A percentile compares a stretch with the other conserved stretches of the same genome.
Conservation (phyloP, 495 filamentous ascomycete species). For the Podospora conica region DNA sequence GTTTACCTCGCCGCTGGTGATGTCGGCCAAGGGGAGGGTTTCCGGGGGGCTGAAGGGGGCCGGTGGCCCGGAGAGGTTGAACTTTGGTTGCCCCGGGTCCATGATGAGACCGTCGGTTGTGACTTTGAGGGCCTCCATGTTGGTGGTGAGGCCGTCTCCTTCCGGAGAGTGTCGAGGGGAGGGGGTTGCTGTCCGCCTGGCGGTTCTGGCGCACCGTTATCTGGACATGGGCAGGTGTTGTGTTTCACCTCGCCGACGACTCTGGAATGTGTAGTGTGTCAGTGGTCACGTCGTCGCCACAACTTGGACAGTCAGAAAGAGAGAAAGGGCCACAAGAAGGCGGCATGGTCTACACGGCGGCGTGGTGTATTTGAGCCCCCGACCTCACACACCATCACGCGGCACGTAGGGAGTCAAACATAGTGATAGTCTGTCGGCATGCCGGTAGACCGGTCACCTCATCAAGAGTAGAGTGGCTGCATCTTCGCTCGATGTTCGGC, state of each 20-base stretch:
- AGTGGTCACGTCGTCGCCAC: not conserved
- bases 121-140: not conserved
- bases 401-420: not conserved
- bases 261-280: not conserved
- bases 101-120: slow-evolving; percentile 4
- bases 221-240: slow-evolving; percentile 1
- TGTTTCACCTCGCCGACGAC: not conserved
- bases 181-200: not conserved
- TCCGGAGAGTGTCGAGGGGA: not conserved
- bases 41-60: slow-evolving; percentile 11
- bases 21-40: not conserved
- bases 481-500: not conserved
- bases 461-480: slow-evolving; percentile 13
- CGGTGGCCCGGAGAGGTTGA: slow-evolving; percentile 25
- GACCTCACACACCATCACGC: not conserved
- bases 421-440: slow-evolving; percentile 3
- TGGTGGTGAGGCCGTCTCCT: not conserved
- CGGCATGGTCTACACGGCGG: slow-evolving; percentile 10
- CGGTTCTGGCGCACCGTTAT: slow-evolving; percentile 3
- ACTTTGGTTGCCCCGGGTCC: slow-evolving; percentile 20
- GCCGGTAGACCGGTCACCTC: slow-evolving; percentile 5
- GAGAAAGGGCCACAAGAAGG: not conserved
- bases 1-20: not conserved
- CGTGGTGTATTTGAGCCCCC: slow-evolving; percentile 10
- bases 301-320: not conserved